Percentiles rank a stretch among this genome's conserved stretches.
Evolutionary conservation across 768 basidiomycete species (phyloP).

Genomic region (Boletus subparvulus): DNA sequence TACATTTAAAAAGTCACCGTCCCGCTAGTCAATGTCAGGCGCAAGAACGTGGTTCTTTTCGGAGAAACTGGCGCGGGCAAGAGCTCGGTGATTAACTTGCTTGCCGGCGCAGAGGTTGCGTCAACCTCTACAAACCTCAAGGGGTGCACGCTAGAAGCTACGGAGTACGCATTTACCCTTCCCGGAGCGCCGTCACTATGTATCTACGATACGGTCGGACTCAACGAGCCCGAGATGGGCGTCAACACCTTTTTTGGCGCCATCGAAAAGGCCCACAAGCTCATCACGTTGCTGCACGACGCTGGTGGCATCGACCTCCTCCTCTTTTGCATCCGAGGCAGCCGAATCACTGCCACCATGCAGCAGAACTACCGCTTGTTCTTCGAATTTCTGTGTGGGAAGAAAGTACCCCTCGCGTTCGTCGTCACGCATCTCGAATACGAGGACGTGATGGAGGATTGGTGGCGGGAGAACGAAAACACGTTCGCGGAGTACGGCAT

Average conservation of each 20-base stretch:
- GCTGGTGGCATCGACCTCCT: slow-evolving; percentile 12
- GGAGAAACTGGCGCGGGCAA: slow-evolving; percentile 10
- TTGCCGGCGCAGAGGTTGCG: not conserved
- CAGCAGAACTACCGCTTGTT: slow-evolving; percentile 17
- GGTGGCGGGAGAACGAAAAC: slow-evolving; percentile 5
- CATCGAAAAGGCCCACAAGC: slow-evolving; percentile 9
- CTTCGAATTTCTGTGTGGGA: slow-evolving; percentile 10
- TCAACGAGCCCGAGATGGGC: slow-evolving; percentile 10
- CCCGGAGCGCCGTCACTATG: not conserved
- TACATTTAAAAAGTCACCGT: no score
- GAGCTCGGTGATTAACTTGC: slow-evolving; percentile 11
- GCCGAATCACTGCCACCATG: slow-evolving; percentile 1
- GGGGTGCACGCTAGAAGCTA: not conserved
- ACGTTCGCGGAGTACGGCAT: no score
- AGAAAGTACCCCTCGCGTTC: slow-evolving; percentile 10
- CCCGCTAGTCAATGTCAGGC: not conserved
- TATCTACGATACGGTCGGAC: slow-evolving; percentile 9
- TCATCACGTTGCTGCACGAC: not conserved
- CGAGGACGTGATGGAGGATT: slow-evolving; percentile 7
- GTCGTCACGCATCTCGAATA: slow-evolving; percentile 11
- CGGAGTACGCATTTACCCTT: not conserved
- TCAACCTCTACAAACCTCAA: not conserved
- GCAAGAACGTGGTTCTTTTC: slow-evolving; percentile 8
- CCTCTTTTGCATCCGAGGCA: slow-evolving; percentile 11
- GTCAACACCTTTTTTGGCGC: slow-evolving; percentile 1